Base-by-base conservation (phyloP, 345 rosid genomes). In the Reutealis trisperma region DNA sequence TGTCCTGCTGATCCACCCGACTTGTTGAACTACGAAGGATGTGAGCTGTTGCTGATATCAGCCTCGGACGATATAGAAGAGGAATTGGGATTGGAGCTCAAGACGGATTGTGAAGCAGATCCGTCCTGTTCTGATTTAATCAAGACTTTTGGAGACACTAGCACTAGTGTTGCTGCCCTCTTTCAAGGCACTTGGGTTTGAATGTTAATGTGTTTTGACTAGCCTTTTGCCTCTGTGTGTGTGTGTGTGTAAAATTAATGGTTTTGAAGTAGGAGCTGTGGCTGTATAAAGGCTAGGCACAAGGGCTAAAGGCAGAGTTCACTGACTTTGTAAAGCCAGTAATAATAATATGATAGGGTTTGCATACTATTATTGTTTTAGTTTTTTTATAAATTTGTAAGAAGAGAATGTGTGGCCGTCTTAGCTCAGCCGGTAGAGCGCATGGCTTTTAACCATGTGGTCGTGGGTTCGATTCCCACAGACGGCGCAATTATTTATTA, bases 391-490 rank as follows among this genome's bases (percentile, higher is more conserved):
- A 27, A 27, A 27, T 27, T 27, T 27, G 30, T 27, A 0, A 27
- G 1, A 27, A 27, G 1, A 1, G 1, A 27, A 27, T 27, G 1
- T 27, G 0, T 0, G 8, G 47, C 67, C 61, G 63, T 49, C 62
- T 75, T 63, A 49, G 47, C 71, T 67, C 71, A 67, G 71, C 57
- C 10, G 71, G 71, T 67, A 42, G 70, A 66, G 70, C 70, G 70
- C 54, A 66, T 87, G 94, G 90, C 91, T 90, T 90, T 90, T 89
- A 89, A 89, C 89, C 91, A 85, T 83, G 93, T 89, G 91, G 91
- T 84, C 90, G 90, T 83, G 92, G 88, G 91, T 90, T 91, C 92
- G 90, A 88, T 85, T 80, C 89, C 91, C 87, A 88, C 90, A 87
- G 93, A 80, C 89, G 90, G 91, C 93, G 91, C 1, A 27, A 27